Base-by-base conservation (phyloP, 192 early-diverging fungal genomes). In the Glomus cerebriforme region DNA sequence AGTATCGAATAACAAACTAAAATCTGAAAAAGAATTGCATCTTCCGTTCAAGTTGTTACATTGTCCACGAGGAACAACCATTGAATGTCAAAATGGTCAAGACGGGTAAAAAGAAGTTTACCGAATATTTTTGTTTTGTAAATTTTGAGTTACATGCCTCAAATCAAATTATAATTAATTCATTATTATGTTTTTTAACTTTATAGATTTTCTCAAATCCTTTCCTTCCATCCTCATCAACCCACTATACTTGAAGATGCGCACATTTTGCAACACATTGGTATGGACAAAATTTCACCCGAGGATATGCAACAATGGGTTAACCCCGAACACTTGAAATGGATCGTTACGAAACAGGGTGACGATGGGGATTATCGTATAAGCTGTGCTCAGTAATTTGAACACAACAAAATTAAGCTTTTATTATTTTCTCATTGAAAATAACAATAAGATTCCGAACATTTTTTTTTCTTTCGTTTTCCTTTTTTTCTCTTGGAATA, bases 301-400 rank as follows among this genome's bases (percentile, higher is more conserved):
- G 73, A 62, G 12, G 73, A 75, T 62, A 62, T 75, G 35, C 73
- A 75, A 9, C 31, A 60, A 34, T 75, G 73, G 73, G 43, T 62
- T 75, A 62, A 60, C 22, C 34, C 73, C 27, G 73, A 75, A 37
- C 59, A 62, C 22, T 62, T 75, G 35, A 75, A 62, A 37, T 75
- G 73, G 54, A 35, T 75, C 37, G 24, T 75, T 12, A 47, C 69
- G 27, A 71, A 71, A 71, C 69, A 71, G 43, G 39, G 39, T 27
- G 69, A 47, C 7, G 69, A 71, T 71, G 69, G 69, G 22, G 69
- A 71, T 71, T 71, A 71, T 45, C 69, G 69, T 47, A 71, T 71
- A 71, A 71, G 66, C 19, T 68, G 32, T n/a, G 34, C 31, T 35
- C 66, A 68, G 22, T 68, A 54, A 54, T 54, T 54, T 54, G 17